Evolutionary conservation across 1,284 basidiomycete genomes (phyloP).

Genomic region (Irpex sp.): DNA sequence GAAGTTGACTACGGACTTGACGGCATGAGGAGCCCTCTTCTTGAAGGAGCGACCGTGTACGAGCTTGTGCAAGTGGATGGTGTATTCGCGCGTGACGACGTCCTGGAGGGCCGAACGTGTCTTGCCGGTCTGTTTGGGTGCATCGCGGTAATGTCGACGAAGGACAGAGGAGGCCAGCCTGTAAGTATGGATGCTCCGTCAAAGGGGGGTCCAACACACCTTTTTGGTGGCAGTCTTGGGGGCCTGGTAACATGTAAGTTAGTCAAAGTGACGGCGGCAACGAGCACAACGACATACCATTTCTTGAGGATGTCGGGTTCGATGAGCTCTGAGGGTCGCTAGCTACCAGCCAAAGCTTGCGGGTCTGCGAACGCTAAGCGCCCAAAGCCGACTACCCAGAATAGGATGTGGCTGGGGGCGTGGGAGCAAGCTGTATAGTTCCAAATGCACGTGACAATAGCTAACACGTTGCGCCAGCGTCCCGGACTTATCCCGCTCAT

Average conservation of each 20-base stretch:
- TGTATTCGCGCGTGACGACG: conserved; percentile 96
- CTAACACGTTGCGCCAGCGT: not conserved
- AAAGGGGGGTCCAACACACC: conserved; percentile 17
- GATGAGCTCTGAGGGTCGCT: conserved; percentile 23
- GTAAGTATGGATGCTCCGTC: not conserved
- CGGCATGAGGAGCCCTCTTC: conserved; percentile 90
- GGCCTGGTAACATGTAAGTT: conserved; percentile 17
- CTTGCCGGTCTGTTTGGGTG: conserved; percentile 63
- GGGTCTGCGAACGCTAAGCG: conserved; percentile 5
- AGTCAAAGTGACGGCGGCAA: conserved; percentile 5
- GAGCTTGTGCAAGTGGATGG: conserved; percentile 92
- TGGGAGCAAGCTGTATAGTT: conserved; percentile 10
- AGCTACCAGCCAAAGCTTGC: not conserved
- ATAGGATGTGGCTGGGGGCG: conserved; percentile 6
- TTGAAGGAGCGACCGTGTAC: conserved; percentile 91
- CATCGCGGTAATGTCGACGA: conserved; percentile 6
- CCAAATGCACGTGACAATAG: not conserved
- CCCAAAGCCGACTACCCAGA: conserved; percentile 4
- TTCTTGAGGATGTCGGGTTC: conserved; percentile 48
- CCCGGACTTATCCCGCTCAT: not conserved
- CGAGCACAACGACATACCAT: conserved; percentile 46
- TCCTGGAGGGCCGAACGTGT: conserved; percentile 92
- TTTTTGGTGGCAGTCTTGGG: conserved; percentile 37
- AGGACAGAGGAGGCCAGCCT: not conserved
- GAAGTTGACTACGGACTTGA: conserved; percentile 89